phyloP scores from a whole-genome alignment of 805 yeast genomes.

The Ogataea angusta region DNA sequence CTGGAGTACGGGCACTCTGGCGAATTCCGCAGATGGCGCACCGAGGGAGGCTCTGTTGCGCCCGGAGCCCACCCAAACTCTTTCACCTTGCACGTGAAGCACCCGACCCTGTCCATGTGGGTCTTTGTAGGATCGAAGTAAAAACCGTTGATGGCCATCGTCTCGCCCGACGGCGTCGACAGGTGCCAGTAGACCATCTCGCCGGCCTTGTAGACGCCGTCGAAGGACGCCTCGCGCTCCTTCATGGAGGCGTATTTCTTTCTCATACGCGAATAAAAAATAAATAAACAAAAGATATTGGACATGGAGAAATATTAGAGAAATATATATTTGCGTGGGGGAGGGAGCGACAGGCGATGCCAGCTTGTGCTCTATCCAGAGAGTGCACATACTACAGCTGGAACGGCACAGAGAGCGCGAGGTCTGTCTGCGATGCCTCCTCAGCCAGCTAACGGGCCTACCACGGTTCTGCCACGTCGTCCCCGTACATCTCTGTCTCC shows the following conservation, averaged over 20 bases:
- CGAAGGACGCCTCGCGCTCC: constrained; percentile 22
- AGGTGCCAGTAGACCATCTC: constrained; percentile 34
- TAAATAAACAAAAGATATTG: neutral
- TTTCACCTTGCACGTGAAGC: constrained; percentile 55
- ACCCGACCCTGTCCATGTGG: constrained; percentile 49
- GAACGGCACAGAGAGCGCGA: too few relatives aligned
- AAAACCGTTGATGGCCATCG: constrained; percentile 58
- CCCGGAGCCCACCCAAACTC: constrained; percentile 51
- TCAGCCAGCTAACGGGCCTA: too few relatives aligned
- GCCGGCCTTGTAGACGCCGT: constrained; percentile 21
- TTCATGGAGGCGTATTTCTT: constrained; percentile 12
- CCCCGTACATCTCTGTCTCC: too few relatives aligned
- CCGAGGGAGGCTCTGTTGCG: constrained; percentile 18
- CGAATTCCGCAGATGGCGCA: constrained; percentile 24
- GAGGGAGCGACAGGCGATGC: too few relatives aligned
- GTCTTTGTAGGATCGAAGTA: constrained; percentile 50
- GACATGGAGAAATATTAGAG: neutral
- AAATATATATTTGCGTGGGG: too few relatives aligned
- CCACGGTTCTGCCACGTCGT: too few relatives aligned
- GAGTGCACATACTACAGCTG: too few relatives aligned
- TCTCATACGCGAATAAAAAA: constrained; percentile 3
- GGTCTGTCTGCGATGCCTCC: too few relatives aligned
- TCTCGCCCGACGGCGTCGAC: constrained; percentile 17
- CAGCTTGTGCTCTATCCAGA: too few relatives aligned
- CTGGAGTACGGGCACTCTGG: constrained; percentile 27